These are phyloP conservation scores for Solanum sejunctum DNA, from an alignment of 257 asterid genomes.

Conservation along the genomic window DNA sequence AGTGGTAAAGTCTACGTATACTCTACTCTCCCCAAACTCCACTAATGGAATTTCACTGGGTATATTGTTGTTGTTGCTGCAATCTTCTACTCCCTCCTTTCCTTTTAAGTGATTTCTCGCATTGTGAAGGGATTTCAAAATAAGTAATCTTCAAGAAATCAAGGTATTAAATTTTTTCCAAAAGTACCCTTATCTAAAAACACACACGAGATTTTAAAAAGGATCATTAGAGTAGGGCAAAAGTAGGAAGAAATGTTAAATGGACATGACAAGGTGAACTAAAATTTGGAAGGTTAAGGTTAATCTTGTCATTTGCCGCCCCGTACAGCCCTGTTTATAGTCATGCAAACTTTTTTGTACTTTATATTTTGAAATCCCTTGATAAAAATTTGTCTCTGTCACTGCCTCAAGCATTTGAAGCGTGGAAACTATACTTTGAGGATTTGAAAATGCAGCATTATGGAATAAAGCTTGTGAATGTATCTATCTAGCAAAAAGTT, in stretches of 20 bases:
- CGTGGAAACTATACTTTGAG: neutral
- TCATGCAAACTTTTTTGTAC: neutral
- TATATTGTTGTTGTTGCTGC: too few relatives aligned
- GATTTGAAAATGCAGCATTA: neutral
- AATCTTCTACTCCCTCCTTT: neutral
- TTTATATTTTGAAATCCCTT: neutral
- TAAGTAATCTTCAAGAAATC: neutral
- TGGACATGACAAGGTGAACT: neutral
- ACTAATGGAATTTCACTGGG: too few relatives aligned
- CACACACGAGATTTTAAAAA: neutral
- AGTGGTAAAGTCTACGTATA: too few relatives aligned
- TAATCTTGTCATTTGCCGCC: neutral
- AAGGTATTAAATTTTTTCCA: neutral
- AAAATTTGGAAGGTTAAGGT: neutral
- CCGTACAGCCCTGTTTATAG: neutral
- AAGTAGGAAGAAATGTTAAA: neutral
- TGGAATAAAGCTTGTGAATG: neutral
- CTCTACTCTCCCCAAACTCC: too few relatives aligned
- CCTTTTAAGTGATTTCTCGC: neutral
- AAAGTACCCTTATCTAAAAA: neutral
- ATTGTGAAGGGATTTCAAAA: neutral
- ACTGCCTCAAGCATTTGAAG: neutral
- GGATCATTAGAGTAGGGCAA: neutral
- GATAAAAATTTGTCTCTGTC: neutral
- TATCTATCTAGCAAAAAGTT: neutral